These are phyloP conservation scores for Persicaria tinctoria DNA, from an alignment of 148 eudicot species.

Conservation along the genomic window DNA sequence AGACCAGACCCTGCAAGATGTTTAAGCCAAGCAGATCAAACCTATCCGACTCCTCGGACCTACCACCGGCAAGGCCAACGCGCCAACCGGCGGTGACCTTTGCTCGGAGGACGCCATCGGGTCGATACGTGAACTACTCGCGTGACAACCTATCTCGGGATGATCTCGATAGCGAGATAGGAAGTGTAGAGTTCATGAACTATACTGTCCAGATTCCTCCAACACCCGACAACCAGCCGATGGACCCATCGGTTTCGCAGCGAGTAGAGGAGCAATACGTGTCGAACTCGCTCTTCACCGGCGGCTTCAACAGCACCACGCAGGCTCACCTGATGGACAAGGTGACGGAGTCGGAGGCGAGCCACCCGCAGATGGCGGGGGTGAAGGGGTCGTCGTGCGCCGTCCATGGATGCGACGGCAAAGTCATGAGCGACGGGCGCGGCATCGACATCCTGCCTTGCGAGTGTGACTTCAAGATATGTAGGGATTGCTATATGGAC, in stretches of 20 bases:
- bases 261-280: conserved; percentile 95
- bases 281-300: conserved; percentile 78
- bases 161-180: conserved; percentile 72
- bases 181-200: conserved; percentile 36
- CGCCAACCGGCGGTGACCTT: conserved; percentile 60
- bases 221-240: conserved; percentile 88
- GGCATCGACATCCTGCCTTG: conserved; percentile 87
- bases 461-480: conserved; percentile 94
- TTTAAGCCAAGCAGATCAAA: conserved; percentile 31
- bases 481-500: conserved; percentile 77
- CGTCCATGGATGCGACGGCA: conserved; percentile 81
- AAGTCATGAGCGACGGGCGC: conserved; percentile 86
- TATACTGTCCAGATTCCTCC: conserved; percentile 89
- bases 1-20: neutral
- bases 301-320: conserved; percentile 76
- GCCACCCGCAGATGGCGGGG: conserved; percentile 97
- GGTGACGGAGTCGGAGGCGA: conserved; percentile 75
- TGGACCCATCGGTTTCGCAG: conserved; percentile 72
- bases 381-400: conserved; percentile 80
- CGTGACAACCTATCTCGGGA: conserved; percentile 52
- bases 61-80: conserved; percentile 40
- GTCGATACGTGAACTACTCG: conserved; percentile 74
- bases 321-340: conserved; percentile 95
- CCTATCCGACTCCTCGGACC: conserved; percentile 38
- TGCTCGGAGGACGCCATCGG: conserved; percentile 74